Evolutionary conservation across 2,329 filamentous ascomycete species (phyloP).

Genomic region (Hypoxylon sp.): DNA sequence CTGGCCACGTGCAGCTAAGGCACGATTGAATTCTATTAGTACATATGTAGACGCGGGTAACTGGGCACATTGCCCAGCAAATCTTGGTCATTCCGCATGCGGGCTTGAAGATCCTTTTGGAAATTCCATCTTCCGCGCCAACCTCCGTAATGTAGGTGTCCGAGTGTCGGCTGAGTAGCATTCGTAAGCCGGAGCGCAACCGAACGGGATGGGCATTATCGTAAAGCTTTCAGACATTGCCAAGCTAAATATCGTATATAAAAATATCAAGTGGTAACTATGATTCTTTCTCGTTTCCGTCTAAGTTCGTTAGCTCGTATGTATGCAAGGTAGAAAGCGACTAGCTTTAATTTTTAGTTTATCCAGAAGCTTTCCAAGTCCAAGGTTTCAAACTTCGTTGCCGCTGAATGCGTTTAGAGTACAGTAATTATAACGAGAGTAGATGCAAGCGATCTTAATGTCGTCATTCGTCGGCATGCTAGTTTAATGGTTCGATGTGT

Average conservation of each 20-base stretch:
- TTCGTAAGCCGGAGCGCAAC: slow-evolving; percentile 15
- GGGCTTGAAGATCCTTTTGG: slow-evolving; percentile 34
- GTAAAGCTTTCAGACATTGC: neutral
- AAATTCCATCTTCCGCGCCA: slow-evolving; percentile 38
- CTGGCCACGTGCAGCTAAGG: slow-evolving; percentile 42
- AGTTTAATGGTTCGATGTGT: neutral
- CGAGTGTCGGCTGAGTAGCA: slow-evolving; percentile 12
- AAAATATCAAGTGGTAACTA: neutral
- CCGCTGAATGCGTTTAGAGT: slow-evolving; percentile 1
- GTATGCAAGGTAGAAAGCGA: neutral
- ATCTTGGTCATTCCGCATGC: slow-evolving; percentile 45
- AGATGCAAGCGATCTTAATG: neutral
- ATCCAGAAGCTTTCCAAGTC: slow-evolving; percentile 2
- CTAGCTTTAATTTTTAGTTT: slow-evolving; percentile 1
- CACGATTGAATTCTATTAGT: slow-evolving; percentile 38
- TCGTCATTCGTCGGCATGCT: neutral
- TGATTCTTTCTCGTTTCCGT: slow-evolving; percentile 9
- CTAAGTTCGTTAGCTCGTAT: slow-evolving; percentile 24
- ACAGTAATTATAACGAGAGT: neutral
- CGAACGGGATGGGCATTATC: slow-evolving; percentile 13
- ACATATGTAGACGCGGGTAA: slow-evolving; percentile 21
- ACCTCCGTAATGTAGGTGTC: slow-evolving; percentile 27
- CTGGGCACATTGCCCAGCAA: slow-evolving; percentile 25
- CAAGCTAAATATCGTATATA: neutral
- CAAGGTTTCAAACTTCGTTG: neutral